Base-by-base conservation (phyloP, 805 yeast genomes). In the Isabelozyma pseudorhagii region DNA sequence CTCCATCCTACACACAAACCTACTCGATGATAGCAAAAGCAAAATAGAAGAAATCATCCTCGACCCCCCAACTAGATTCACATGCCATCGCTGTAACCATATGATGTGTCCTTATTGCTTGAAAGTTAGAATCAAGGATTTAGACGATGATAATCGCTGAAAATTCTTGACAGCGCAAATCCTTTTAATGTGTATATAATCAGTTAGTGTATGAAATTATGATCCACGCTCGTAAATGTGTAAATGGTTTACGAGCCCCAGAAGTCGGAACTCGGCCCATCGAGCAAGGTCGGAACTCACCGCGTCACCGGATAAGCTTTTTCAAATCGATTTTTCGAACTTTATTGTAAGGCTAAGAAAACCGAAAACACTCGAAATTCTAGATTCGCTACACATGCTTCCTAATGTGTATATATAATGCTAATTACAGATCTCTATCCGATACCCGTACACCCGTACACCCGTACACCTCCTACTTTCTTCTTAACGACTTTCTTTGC, bases 51-150 rank as follows among this genome's bases (percentile, higher is more conserved):
- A 61, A n/a, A 54, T 66, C 10, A 48, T 67, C 36, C 50, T 67
- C 15, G 54, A 62, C 34, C 56, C 61, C 0, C 74, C 75, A 1
- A 64, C 68, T 6, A 51, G 76, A 31, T 71, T 66, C 52, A 66
- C 63, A 18, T 71, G 76, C 45, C 69, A 64, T 46, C 57, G 75
- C 3, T 71, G 76, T 49, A 53, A 60, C 46, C 76, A 71, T 51
- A 69, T 71, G 75, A 71, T 71, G 76, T 71, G 76, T 45, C 76
- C 76, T 1, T 70, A 71, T 52, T 70, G 75, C 47, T 61, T 64
- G 15, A 71, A 71, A 48, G 55, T 69, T 25, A 60, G 76, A 31
- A 53, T 64, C 39, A 61, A 60, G 49, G 74, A 71, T 49, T 56
- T 67, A 49, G 49, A 54, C 45, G 39, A 28, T 6, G 27, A 34